Evolutionary conservation across 202 grass and related monocot species (phyloP).

Genomic region (Digitaria exilis): DNA sequence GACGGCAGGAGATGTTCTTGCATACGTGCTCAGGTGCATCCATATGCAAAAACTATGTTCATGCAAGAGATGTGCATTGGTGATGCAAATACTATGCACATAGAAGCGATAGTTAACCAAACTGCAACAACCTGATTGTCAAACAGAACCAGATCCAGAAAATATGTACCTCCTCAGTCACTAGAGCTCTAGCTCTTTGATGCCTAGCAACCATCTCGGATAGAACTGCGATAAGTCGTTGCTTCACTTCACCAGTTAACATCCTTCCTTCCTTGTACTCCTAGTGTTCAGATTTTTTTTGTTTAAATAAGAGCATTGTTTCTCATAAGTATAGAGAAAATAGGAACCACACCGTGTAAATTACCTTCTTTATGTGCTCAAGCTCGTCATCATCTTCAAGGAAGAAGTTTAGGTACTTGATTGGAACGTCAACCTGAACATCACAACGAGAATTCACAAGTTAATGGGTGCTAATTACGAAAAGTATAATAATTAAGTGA

Average conservation of each 20-base stretch:
- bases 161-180: conserved; percentile 75
- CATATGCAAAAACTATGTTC: not conserved
- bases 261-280: conserved; percentile 81
- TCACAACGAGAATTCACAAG: conserved; percentile 4
- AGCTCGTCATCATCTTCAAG: conserved; percentile 94
- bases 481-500: not conserved
- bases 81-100: too few relatives aligned
- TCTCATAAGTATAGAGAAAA: not conserved
- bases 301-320: not conserved
- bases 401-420: conserved; percentile 97
- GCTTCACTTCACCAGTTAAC: conserved; percentile 91
- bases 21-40: not conserved
- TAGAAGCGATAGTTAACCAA: not conserved
- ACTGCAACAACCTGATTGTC: not conserved
- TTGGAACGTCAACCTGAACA: conserved; percentile 85
- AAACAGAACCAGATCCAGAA: not conserved
- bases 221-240: conserved; percentile 53
- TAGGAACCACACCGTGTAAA: not conserved
- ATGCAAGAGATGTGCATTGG: not conserved
- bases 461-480: conserved; percentile 1
- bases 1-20: not conserved
- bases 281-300: conserved; percentile 53
- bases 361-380: conserved; percentile 76
- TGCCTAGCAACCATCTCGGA: conserved; percentile 78
- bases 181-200: conserved; percentile 62